A percentile compares a stretch with the other conserved stretches of the same genome.
These are phyloP conservation scores for Mucor racemosus DNA, from an alignment of 371 early-diverging fungal species.

Conservation along the genomic window DNA sequence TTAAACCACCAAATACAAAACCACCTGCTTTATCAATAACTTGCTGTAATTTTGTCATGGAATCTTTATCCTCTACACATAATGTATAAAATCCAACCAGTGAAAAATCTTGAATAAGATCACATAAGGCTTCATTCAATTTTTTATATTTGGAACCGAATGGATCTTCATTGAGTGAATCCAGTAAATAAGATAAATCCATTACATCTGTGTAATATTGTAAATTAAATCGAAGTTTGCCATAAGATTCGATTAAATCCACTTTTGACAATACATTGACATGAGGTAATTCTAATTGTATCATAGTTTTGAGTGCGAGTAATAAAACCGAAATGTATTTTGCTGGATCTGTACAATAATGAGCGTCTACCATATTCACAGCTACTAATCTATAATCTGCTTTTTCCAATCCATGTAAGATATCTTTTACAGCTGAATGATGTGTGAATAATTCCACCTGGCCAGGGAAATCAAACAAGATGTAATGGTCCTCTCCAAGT, in stretches of 20 bases:
- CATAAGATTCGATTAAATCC: conserved; percentile 86
- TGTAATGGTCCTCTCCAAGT: conserved; percentile 79
- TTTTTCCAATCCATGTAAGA: conserved; percentile 80
- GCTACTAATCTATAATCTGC: conserved; percentile 79
- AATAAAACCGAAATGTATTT: conserved; percentile 94
- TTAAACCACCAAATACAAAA: conserved; percentile 85
- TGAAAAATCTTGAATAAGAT: conserved; percentile 88
- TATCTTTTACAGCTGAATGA: conserved; percentile 81
- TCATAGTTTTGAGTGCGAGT: conserved; percentile 87
- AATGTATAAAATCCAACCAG: conserved; percentile 91
- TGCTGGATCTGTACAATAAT: conserved; percentile 91
- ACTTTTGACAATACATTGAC: conserved; percentile 96
- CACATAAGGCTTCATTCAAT: conserved; percentile 85
- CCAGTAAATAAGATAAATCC: conserved; percentile 83
- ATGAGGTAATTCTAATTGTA: conserved; percentile 94
- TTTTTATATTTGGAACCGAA: conserved; percentile 70
- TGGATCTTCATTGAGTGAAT: conserved; percentile 72
- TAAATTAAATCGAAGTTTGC: conserved; percentile 79
- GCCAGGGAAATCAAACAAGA: conserved; percentile 98
- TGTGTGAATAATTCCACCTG: conserved; percentile 99
- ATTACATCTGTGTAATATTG: conserved; percentile 95
- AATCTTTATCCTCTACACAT: conserved; percentile 86
- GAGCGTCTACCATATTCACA: conserved; percentile 94
- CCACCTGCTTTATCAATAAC: conserved; percentile 94
- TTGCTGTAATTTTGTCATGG: conserved; percentile 75